Evolutionary conservation across 2,329 filamentous ascomycete genomes (phyloP), one percentile per base, ranked within the genome.

Genomic region (Exophiala xenobiotica): DNA sequence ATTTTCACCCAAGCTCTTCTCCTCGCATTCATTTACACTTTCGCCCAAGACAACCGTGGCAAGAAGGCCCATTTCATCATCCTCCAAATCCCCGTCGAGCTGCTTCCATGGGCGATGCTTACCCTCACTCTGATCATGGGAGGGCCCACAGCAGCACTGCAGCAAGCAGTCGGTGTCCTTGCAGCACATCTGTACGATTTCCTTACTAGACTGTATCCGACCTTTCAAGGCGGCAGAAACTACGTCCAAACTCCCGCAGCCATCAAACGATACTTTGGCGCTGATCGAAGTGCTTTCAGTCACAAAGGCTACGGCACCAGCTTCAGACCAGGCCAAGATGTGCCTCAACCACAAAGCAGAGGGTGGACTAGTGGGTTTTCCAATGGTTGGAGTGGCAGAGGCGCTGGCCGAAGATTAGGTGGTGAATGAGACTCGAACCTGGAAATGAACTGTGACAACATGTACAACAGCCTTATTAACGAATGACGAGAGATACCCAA

Each of bases 171-270:
- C 26, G 93, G 93, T n/a, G 77, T 99, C 8, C 59, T 95, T 37
- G 88, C 91, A 9, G 91, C 91, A 3, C 93, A 99, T 68, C 65
- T 93, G 16, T 95, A 90, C 70, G 88, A 97, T 67, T 99, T 97
- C 65, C 70, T 96, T 43, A 90, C 88, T 2, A 81, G 88, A 42
- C 78, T 96, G 35, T 97, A 90, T 77, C 93, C 93, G 4, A 83
- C 88, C 49, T 93, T 93, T 65, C 92, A 90, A 24, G 88, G 88
- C 49, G 93, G 93, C 0, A 77, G 75, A 45, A 95, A 91, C 65
- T 78, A 86, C 42, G 76, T 96, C 27, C 75, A 78, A 11, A 93
- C 90, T 0, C 93, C 93, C 2, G 67, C 69, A 4, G 83, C 90
- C 60, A 71, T 97, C 51, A 83, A 81, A 53, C 78, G 78, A 48